phyloP scores from a whole-genome alignment of 176 grass and related monocot species.

The Eleusine coracana region DNA sequence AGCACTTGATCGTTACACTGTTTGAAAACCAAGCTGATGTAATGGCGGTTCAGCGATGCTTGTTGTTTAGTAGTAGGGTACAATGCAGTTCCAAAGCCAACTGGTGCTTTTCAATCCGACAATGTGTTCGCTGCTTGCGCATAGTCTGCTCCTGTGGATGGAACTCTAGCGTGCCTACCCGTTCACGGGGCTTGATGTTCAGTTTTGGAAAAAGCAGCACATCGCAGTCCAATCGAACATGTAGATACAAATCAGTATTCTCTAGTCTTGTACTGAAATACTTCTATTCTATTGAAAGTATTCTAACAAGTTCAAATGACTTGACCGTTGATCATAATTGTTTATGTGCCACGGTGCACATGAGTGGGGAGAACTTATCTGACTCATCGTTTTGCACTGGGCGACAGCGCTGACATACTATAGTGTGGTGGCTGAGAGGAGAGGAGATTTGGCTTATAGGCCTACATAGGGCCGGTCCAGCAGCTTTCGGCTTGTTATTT shows the following conservation, averaged over 20 bases:
- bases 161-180: background rate
- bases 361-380: background rate
- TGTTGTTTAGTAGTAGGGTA: slow-evolving; percentile 1
- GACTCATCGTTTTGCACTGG: background rate
- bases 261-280: slow-evolving; percentile 18
- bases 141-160: slow-evolving; percentile 24
- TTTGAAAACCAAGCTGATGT: slow-evolving; percentile 9
- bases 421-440: background rate
- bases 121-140: background rate
- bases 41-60: background rate
- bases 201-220: background rate
- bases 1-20: slow-evolving; percentile 24
- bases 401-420: background rate
- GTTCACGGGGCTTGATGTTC: slow-evolving; percentile 35
- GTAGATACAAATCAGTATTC: slow-evolving; percentile 42
- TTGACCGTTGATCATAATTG: background rate
- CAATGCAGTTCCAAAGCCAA: slow-evolving; percentile 25
- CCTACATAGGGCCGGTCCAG: background rate
- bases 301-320: background rate
- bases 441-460: background rate
- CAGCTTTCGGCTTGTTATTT: slow-evolving; percentile 46
- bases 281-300: background rate
- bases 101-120: slow-evolving; percentile 26
- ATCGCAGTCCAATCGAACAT: slow-evolving; percentile 17
- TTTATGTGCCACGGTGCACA: slow-evolving; percentile 20